These are phyloP conservation scores for Nannochloropsis oceanica DNA, from an alignment of 108 stramenopile genomes.

Conservation along the genomic window DNA sequence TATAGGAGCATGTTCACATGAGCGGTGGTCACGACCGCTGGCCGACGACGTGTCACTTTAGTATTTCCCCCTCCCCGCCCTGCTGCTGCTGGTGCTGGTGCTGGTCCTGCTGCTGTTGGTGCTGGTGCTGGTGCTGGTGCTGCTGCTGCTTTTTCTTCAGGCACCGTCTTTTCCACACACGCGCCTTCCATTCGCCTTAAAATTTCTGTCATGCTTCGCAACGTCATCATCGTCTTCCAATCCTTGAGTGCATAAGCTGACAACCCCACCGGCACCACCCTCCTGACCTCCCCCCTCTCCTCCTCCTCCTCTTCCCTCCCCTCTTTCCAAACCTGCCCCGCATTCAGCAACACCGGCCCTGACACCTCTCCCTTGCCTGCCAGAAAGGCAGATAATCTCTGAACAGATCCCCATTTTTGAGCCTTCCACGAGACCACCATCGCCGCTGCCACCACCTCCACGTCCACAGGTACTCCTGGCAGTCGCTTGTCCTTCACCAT, in stretches of 20 bases:
- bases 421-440: neutral
- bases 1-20: neutral
- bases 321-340: neutral
- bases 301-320: neutral
- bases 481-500: neutral
- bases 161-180: neutral
- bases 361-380: neutral
- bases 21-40: neutral
- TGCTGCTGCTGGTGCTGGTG: neutral
- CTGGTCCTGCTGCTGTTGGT: neutral
- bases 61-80: neutral
- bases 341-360: neutral
- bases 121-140: neutral
- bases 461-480: neutral
- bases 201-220: neutral
- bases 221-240: neutral
- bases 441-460: neutral
- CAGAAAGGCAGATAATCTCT: neutral
- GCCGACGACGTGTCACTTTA: neutral
- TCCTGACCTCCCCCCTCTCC: neutral
- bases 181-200: neutral
- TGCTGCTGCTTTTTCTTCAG: neutral
- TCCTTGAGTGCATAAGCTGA: neutral
- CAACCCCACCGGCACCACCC: neutral
- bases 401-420: neutral